phyloP scores from a whole-genome alignment of 306 rosid genomes.

The Trichosanthes cucumerina region DNA sequence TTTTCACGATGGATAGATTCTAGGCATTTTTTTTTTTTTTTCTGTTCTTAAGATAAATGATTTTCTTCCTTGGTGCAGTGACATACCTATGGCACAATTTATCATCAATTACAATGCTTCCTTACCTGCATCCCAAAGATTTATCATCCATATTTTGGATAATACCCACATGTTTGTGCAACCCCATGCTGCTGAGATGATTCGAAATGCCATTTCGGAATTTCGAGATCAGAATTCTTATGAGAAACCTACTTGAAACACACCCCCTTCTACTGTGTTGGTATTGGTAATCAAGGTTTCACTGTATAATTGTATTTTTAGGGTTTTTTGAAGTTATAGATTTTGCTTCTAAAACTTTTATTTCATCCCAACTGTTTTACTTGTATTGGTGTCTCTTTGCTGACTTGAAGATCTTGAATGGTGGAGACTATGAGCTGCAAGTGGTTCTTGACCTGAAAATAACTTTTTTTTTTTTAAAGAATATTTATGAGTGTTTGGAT shows the following conservation, averaged over 20 bases:
- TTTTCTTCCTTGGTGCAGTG: constrained; percentile 42
- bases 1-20: not conserved
- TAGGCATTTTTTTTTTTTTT: not conserved
- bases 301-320: not conserved
- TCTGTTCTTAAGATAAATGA: not conserved
- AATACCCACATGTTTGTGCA: constrained; percentile 81
- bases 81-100: constrained; percentile 91
- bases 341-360: not conserved
- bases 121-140: constrained; percentile 55
- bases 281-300: not conserved
- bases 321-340: not conserved
- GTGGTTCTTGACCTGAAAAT: not conserved
- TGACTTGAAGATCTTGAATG: not conserved
- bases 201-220: constrained; percentile 62
- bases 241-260: constrained; percentile 64
- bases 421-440: not conserved
- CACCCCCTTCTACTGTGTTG: not conserved
- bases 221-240: constrained; percentile 82
- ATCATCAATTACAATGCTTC: constrained; percentile 66
- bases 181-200: constrained; percentile 63
- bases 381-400: not conserved
- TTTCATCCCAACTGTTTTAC: not conserved
- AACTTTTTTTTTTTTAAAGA: not conserved
- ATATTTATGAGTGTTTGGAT: not conserved
- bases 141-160: constrained; percentile 75